Evolutionary conservation across 1,284 basidiomycete species (phyloP).

Genomic region (Malassezia equina): DNA sequence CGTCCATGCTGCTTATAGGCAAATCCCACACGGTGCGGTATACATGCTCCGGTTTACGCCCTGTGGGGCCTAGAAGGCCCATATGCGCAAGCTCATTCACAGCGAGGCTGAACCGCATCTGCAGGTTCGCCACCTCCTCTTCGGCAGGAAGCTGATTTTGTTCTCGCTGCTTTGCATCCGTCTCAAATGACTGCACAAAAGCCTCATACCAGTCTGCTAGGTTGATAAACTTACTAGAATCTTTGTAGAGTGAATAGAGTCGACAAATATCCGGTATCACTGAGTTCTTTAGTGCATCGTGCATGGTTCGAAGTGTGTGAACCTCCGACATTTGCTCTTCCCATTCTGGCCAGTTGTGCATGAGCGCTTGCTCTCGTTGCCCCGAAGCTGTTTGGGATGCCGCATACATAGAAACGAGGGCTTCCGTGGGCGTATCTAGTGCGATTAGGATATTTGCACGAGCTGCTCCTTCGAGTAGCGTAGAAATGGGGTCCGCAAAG

Average conservation of each 20-base stretch:
- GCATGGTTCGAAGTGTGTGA: not conserved
- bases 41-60: slow-evolving; percentile 36
- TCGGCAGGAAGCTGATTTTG: not conserved
- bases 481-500: slow-evolving; percentile 13
- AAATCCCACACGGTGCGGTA: slow-evolving; percentile 39
- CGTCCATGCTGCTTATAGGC: slow-evolving; percentile 4
- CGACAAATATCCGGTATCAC: slow-evolving; percentile 33
- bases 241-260: slow-evolving; percentile 31
- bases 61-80: slow-evolving; percentile 34
- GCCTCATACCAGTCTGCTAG: slow-evolving; percentile 42
- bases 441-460: slow-evolving; percentile 8
- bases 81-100: slow-evolving; percentile 37
- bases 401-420: slow-evolving; percentile 14
- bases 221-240: slow-evolving; percentile 39
- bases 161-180: not conserved
- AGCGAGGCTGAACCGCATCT: slow-evolving; percentile 34
- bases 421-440: slow-evolving; percentile 8
- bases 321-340: slow-evolving; percentile 2
- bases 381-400: slow-evolving; percentile 1
- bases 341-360: slow-evolving; percentile 6
- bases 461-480: slow-evolving; percentile 9
- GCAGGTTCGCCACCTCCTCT: slow-evolving; percentile 11
- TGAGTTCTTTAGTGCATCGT: not conserved
- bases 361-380: not conserved
- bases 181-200: slow-evolving; percentile 28